A percentile compares a stretch with the other conserved stretches of the same genome.
phyloP scores from a whole-genome alignment of 2,329 filamentous ascomycete genomes.

The Graphiopsis chlorocephala region DNA sequence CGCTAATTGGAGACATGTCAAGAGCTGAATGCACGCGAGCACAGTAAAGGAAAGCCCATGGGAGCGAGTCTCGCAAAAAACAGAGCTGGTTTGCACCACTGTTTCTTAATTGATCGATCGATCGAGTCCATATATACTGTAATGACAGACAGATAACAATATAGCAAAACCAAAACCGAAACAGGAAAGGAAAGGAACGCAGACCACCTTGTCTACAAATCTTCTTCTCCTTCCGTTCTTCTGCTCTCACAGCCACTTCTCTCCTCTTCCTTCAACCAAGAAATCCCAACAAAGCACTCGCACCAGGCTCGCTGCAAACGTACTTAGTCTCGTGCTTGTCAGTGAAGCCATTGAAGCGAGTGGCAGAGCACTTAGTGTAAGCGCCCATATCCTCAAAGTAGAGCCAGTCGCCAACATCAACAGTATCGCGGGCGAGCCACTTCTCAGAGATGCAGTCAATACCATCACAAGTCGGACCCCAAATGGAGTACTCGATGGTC shows the following conservation, averaged over 20 bases:
- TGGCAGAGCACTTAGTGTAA: slow-evolving; percentile 97
- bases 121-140: not conserved
- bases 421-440: slow-evolving; percentile 69
- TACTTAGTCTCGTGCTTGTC: slow-evolving; percentile 92
- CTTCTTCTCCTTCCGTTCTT: not conserved
- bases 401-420: slow-evolving; percentile 95
- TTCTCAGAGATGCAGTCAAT: slow-evolving; percentile 91
- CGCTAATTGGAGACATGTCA: no score
- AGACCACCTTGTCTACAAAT: not conserved
- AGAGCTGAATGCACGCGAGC: no score
- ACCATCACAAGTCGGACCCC: slow-evolving; percentile 96
- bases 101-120: not conserved
- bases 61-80: not conserved
- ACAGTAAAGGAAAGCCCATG: no score
- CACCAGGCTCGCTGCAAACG: slow-evolving; percentile 89
- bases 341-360: slow-evolving; percentile 94
- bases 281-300: slow-evolving; percentile 64
- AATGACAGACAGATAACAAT: not conserved
- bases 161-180: not conserved
- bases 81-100: not conserved
- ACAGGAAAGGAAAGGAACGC: not conserved
- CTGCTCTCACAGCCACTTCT: not conserved
- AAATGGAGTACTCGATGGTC: slow-evolving; percentile 82
- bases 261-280: not conserved
- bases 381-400: slow-evolving; percentile 99